Evolutionary conservation across 495 filamentous ascomycete species (phyloP), one percentile per base, ranked within the genome.

Genomic region (Barbatosphaeria neglecta): DNA sequence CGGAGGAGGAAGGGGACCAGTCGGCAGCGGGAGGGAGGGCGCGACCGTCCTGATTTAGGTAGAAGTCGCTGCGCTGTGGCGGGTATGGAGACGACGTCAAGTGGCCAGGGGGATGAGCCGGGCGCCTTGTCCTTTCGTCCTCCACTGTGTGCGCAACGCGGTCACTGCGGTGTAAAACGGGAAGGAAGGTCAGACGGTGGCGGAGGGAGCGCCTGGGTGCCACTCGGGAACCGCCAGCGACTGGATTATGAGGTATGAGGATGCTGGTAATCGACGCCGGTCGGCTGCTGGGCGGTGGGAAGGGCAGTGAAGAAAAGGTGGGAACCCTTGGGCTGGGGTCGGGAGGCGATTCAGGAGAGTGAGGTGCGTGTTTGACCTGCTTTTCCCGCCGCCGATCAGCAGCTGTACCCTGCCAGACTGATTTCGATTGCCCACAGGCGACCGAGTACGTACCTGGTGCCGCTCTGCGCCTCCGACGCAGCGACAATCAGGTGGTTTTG

Each of bases 341-440:
- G 39, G 44, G 45, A 37, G 49, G 37, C 46, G 37, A 35, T 18
- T 28, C 41, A 31, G 31, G 44, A 45, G 44, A 50, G 43, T 53
- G 51, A 53, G 52, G 44, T 44, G 27, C 41, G 23, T 47, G 45
- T 37, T 42, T 43, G 53, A 44, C 52, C 54, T 50, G 55, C 55
- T 60, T 62, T 48, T 43, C 51, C 56, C n/a, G 50, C 59, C 54
- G 54, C 57, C 16, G 59, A 60, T 60, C 59, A 60, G 59, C 56
- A 54, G 43, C 47, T 51, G 50, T 57, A 52, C 59, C 59, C 57
- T 55, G 53, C 42, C 39, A 43, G 41, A 27, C 39, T 37, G 42
- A 35, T 35, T 35, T 11, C 31, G 42, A 35, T 35, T 35, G 31
- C 31, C 16, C 13, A n/a, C 9, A 35, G 28, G 41, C 18, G 31